phyloP scores from a whole-genome alignment of 2,329 filamentous ascomycete genomes.

The Colletotrichum graminicola region DNA sequence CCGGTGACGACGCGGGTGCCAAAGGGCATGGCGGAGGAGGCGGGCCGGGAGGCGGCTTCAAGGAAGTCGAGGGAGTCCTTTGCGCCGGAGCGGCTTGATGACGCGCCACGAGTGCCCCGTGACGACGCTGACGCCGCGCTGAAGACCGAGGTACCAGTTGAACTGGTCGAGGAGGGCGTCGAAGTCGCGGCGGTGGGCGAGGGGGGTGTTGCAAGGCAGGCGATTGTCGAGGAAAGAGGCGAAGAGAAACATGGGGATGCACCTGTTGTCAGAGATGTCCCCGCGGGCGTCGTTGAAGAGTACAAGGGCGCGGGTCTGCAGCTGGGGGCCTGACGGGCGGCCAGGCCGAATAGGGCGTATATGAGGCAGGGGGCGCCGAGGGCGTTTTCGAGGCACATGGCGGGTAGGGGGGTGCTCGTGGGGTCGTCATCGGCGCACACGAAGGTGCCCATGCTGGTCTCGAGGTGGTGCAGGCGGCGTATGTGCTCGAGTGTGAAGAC shows the following conservation, averaged over 20 bases:
- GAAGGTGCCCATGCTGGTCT: constrained; percentile 45
- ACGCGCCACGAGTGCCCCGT: constrained; percentile 51
- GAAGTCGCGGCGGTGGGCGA: constrained; percentile 54
- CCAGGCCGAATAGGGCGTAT: constrained; percentile 53
- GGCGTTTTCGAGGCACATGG: constrained; percentile 49
- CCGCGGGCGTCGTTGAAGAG: constrained; percentile 48
- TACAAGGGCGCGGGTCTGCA: constrained; percentile 48
- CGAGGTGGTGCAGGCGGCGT: constrained; percentile 54
- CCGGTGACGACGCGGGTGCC: constrained; percentile 49
- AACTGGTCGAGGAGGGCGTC: constrained; percentile 56
- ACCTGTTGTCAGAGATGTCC: constrained; percentile 47
- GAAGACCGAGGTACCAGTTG: constrained; percentile 56
- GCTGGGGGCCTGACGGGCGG: constrained; percentile 51
- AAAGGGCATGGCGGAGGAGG: constrained; percentile 47
- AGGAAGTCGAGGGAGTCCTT: constrained; percentile 43
- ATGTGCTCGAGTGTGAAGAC: constrained; percentile 55
- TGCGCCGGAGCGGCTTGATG: constrained; percentile 53
- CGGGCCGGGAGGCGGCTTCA: constrained; percentile 43
- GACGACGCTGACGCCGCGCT: constrained; percentile 57
- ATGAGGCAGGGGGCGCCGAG: constrained; percentile 53
- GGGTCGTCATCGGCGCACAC: constrained; percentile 38
- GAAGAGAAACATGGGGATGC: constrained; percentile 59
- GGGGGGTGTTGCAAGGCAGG: constrained; percentile 36
- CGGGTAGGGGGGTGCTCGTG: constrained; percentile 45
- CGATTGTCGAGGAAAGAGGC: constrained; percentile 48